phyloP scores from a whole-genome alignment of 768 basidiomycete genomes.

The Mycena vulgaris region DNA sequence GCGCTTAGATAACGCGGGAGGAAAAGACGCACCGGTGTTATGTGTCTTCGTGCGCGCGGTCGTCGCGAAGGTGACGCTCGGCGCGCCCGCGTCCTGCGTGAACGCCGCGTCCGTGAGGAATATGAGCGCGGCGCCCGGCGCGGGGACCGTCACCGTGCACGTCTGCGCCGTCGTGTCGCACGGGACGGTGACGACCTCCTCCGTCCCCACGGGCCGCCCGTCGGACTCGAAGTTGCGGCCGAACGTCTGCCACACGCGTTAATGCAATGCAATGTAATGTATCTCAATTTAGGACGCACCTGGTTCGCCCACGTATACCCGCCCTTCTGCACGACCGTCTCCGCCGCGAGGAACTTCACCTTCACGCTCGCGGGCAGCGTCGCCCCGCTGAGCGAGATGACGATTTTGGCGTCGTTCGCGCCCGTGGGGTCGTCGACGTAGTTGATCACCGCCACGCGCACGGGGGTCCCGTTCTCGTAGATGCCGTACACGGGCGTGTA shows the following conservation, averaged over 20 bases:
- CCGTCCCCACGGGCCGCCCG: conserved; percentile 72
- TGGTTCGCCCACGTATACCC: conserved; percentile 87
- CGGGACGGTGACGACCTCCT: conserved; percentile 68
- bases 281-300: conserved; percentile 50
- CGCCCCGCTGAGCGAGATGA: conserved; percentile 55
- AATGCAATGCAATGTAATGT: neutral
- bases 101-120: conserved; percentile 68
- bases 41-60: neutral
- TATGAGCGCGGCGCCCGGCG: conserved; percentile 82
- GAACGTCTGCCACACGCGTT: conserved; percentile 61
- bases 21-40: neutral
- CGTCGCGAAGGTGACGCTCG: neutral
- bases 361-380: conserved; percentile 58
- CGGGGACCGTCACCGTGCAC: conserved; percentile 75
- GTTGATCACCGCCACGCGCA: neutral
- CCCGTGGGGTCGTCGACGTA: neutral
- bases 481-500: conserved; percentile 65
- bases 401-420: neutral
- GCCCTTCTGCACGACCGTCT: conserved; percentile 69
- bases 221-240: conserved; percentile 75
- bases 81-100: conserved; percentile 34
- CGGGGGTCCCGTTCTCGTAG: conserved; percentile 60
- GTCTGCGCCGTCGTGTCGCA: conserved; percentile 69
- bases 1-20: neutral
- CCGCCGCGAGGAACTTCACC: conserved; percentile 67